phyloP scores from a whole-genome alignment of 208 protist genomes.

The Leishmania martiniquensis region DNA sequence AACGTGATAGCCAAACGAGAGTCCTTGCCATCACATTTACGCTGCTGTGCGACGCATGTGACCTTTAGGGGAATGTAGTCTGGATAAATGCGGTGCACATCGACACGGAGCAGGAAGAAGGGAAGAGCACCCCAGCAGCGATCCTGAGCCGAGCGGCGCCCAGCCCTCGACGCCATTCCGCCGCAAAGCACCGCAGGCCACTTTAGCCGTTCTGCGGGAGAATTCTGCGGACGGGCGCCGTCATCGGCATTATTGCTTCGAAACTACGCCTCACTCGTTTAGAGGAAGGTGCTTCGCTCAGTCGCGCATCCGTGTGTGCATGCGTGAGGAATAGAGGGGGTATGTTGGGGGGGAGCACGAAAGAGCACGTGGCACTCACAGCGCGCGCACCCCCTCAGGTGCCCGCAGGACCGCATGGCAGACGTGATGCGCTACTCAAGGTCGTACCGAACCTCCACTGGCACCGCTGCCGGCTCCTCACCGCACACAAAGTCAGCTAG shows the following conservation, averaged over 20 bases:
- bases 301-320: background rate
- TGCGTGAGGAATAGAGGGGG: too few relatives aligned
- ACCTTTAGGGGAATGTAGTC: background rate
- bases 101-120: background rate
- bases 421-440: constrained; percentile 17
- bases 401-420: constrained; percentile 18
- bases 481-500: constrained; percentile 80
- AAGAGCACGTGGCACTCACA: background rate
- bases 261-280: too few relatives aligned
- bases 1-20: background rate
- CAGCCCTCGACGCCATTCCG: too few relatives aligned
- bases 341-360: too few relatives aligned
- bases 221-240: too few relatives aligned
- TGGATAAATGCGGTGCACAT: background rate
- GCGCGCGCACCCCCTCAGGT: background rate
- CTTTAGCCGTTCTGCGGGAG: background rate
- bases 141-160: background rate
- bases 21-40: background rate
- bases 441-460: constrained; percentile 54
- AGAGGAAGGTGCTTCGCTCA: too few relatives aligned
- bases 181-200: background rate
- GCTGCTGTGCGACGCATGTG: background rate
- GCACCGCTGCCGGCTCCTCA: background rate
- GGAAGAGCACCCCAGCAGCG: background rate
- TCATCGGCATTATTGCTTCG: too few relatives aligned